Base-by-base conservation (phyloP, 345 rosid genomes). In the Cardiospermum halicacabum region DNA sequence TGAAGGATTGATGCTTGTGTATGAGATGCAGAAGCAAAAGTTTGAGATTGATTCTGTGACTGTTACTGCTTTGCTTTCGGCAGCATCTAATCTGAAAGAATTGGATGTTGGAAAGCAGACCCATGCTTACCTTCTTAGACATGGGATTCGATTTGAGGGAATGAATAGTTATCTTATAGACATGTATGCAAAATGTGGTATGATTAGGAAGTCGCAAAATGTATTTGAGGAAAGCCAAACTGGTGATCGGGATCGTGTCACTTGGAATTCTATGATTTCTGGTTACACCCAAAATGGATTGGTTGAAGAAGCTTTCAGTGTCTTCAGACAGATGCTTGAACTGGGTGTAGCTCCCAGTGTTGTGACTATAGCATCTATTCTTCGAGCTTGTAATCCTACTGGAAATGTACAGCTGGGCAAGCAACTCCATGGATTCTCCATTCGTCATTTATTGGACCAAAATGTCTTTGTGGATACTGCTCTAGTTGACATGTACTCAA, bases 181-280 rank as follows among this genome's bases (percentile, higher is more conserved):
- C 77, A 89, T 84, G 87, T 92, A 89, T 71, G 87, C 98, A 39
- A 92, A 87, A 78, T 84, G 82, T 66, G 95, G 98, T 53, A 75
- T 83, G 72, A 78, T 89, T 28, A 75, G 73, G 75, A 74, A 64
- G 51, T 75, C 91, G 55, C 61, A 68, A 62, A 67, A 26, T 18
- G 66, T 89, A 39, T 89, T 87, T 73, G 79, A 72, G 77, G 72
- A 63, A 47, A 69, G 69, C 37, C 50, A 43, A 58, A 28, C 58
- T 45, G 62, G 30, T 21, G 77, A 70, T 62, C 70, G 75, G 73
- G 96, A 92, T 80, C 92, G 81, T 63, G 92, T 95, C 67, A 87
- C 88, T 22, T 92, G 96, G 96, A 92, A 92, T 70, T 79, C 96
- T 45, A 85, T 89, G 89, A 74, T 92, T 72, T 80, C 91, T 54